A percentile compares a stretch with the other conserved stretches of the same genome.
Evolutionary conservation across 306 rosid species (phyloP).

Genomic region (Quercus variabilis): DNA sequence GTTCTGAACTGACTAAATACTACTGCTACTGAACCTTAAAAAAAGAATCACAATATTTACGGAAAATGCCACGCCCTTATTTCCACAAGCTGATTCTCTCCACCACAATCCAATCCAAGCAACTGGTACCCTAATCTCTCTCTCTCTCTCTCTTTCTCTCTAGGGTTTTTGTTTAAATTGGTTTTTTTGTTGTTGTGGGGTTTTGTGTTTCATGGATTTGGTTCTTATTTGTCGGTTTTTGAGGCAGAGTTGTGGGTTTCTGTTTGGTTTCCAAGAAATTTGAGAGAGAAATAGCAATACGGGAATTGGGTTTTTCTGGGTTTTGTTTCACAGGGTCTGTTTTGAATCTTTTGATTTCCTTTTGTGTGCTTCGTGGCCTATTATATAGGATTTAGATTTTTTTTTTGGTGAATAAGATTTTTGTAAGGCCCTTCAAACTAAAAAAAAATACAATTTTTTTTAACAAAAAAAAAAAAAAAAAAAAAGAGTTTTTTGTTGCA

Average conservation of each 20-base stretch:
- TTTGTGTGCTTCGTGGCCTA: not conserved
- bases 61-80: constrained; percentile 67
- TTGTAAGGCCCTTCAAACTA: not conserved
- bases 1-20: too few relatives aligned
- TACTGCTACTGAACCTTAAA: too few relatives aligned
- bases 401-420: not conserved
- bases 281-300: constrained; percentile 9
- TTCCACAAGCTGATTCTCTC: constrained; percentile 81
- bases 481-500: not conserved
- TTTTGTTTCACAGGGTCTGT: not conserved
- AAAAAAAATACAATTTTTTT: not conserved
- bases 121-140: constrained; percentile 62
- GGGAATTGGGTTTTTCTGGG: constrained; percentile 7
- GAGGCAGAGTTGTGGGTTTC: not conserved
- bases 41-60: not conserved
- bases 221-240: constrained; percentile 1
- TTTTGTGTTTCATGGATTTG: not conserved
- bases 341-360: not conserved
- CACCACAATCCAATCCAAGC: constrained; percentile 57
- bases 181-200: not conserved
- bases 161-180: not conserved
- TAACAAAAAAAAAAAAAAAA: not conserved
- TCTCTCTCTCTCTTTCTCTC: not conserved
- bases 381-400: not conserved
- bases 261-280: constrained; percentile 20